A percentile compares a stretch with the other conserved stretches of the same genome.
phyloP scores from a whole-genome alignment of 352 stramenopile species.

The Phytopythium chamaehyphon region DNA sequence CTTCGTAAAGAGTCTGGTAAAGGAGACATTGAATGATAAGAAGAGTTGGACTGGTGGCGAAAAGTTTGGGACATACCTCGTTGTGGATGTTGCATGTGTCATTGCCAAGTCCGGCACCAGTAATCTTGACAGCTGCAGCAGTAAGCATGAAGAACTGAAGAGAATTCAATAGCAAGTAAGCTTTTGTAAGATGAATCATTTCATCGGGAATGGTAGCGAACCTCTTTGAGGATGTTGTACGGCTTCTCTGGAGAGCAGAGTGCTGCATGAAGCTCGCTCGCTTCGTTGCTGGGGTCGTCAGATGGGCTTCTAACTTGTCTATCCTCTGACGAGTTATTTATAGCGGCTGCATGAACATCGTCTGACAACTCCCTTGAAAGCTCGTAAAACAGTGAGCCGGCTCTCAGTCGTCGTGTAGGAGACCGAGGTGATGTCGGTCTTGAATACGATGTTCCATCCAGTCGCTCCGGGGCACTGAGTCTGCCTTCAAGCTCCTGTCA shows the following conservation, averaged over 20 bases:
- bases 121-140: conserved; percentile 49
- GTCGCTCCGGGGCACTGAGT: conserved; percentile 6
- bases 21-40: too few relatives aligned
- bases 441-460: background rate
- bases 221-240: conserved; percentile 45
- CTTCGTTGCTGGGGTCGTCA: too few relatives aligned
- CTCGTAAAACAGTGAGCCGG: conserved; percentile 44
- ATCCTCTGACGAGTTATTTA: background rate
- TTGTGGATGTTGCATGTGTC: conserved; percentile 62
- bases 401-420: conserved; percentile 13
- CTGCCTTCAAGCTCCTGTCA: conserved; percentile 25
- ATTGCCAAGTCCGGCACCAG: conserved; percentile 41
- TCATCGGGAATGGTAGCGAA: conserved; percentile 16
- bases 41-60: too few relatives aligned
- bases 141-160: conserved; percentile 60
- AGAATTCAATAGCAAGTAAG: conserved; percentile 16
- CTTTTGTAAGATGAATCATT: too few relatives aligned
- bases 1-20: conserved; percentile 28
- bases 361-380: conserved; percentile 31
- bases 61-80: conserved; percentile 20
- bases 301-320: too few relatives aligned
- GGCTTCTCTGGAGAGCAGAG: conserved; percentile 13
- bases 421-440: conserved; percentile 1
- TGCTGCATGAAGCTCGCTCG: background rate
- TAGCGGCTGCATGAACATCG: conserved; percentile 9